Evolutionary conservation across 176 grass and related monocot genomes (phyloP), one percentile per base, ranked within the genome.

Genomic region (Cymbopogon citratus): DNA sequence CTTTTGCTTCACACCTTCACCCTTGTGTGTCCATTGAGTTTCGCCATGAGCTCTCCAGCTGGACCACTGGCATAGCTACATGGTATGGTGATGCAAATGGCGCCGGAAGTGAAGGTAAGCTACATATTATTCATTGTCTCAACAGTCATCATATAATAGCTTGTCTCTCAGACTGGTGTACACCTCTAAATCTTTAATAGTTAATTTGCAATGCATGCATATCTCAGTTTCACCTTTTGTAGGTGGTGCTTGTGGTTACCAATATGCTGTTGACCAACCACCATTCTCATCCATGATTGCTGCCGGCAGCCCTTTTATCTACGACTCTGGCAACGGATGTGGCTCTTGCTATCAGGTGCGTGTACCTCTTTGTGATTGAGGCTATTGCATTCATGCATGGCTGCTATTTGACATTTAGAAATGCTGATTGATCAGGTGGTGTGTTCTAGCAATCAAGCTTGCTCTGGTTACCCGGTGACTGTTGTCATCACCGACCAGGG

Each of bases 171-270:
- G 18, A 43, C 19, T 21, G 16, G 9, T 2, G 11, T n/a, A 5
- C 41, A 14, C 15, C 75, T 35, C 12, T 74, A 56, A 79, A 14
- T 11, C 75, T 35, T 16, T 74, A 56, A 79, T 65, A 19, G 7
- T 27, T 73, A 80, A 56, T 73, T 9, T 69, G 7, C 54, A 21
- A 66, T 54, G 45, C 27, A 39, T 81, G 46, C 36, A 33, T 80
- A 19, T 63, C 69, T 73, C 41, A 73, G 29, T 54, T 74, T 54
- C 12, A 29, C 72, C 19, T 31, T 68, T 21, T 66, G 63, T 76
- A 93, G 94, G 94, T 79, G 94, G 94, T 82, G 94, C 91, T 23
- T 94, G 94, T 63, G 94, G 94, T 4, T 97, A 92, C 71, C 88
- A 87, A 56, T 77, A 80, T 61, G 91, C 89, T n/a, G 94, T 97